Evolutionary conservation across 176 grass and related monocot species (phyloP), one percentile per base, ranked within the genome.

Genomic region (Luzula sylvatica): DNA sequence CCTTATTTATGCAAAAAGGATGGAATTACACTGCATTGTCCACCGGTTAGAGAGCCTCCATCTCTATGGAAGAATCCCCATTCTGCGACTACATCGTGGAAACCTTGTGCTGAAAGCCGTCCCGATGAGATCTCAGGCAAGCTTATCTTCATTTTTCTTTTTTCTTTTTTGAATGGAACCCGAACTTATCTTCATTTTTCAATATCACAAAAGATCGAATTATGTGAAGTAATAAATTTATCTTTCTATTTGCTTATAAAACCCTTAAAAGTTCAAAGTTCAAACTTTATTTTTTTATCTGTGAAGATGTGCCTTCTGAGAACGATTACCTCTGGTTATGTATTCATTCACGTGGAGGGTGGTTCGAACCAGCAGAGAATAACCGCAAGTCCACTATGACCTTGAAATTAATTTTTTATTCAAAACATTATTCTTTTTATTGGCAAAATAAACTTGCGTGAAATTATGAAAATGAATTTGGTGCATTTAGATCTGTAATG

Each of bases 271-370:
- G 19, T 25, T 38, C 32, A 22, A 11, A 16, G n/a, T n/a, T n/a
- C n/a, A n/a, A n/a, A n/a, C n/a, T n/a, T n/a, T n/a, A n/a, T 64
- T 60, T 55, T n/a, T 26, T 38, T 65, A 78, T 27, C 23, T 70
- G n/a, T n/a, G n/a, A n/a, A n/a, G n/a, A n/a, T n/a, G n/a, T n/a
- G n/a, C n/a, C n/a, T n/a, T n/a, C n/a, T 29, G 83, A 88, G 63
- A 95, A 88, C 4, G 62, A 88, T n/a, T n/a, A n/a, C n/a, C n/a
- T n/a, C n/a, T n/a, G n/a, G n/a, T n/a, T n/a, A n/a, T n/a, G 4
- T 90, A 90, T 90, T 90, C 62, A 90, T 90, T 60, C 86, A 90
- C 74, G 86, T 80, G 0, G 86, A 90, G 56, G 86, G 86, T 58
- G 86, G 86, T 61, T 55, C n/a, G n/a, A n/a, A n/a, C n/a, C n/a